Conservation (phyloP, 306 rosid genomes). For the Prunus salicina region DNA sequence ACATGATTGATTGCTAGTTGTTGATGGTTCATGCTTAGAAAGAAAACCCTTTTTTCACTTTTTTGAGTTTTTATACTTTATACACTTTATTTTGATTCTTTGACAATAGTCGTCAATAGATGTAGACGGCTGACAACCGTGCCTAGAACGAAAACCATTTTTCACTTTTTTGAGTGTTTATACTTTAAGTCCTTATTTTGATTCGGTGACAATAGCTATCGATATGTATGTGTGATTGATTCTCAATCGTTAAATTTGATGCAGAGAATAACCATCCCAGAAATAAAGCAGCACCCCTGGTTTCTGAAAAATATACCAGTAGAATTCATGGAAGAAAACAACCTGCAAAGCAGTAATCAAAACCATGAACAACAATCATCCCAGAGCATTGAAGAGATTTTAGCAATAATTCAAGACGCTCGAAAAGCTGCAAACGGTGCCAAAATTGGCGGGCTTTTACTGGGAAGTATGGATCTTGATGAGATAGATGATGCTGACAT, state of each 20-base stretch:
- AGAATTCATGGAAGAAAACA: constrained; percentile 60
- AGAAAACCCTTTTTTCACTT: not conserved
- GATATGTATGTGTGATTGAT: not conserved
- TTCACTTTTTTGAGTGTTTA: not conserved
- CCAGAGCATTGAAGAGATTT: constrained; percentile 60
- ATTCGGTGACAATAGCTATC: not conserved
- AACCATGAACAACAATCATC: constrained; percentile 23
- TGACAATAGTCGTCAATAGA: not conserved
- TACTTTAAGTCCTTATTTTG: not conserved
- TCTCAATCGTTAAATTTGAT: not conserved
- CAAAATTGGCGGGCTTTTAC: constrained; percentile 51
- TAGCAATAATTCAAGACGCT: constrained; percentile 77
- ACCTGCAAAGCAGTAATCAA: constrained; percentile 24
- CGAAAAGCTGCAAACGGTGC: constrained; percentile 52
- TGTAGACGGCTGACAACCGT: not conserved
- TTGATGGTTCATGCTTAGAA: not conserved
- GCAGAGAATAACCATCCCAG: constrained; percentile 89
- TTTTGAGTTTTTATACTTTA: not conserved
- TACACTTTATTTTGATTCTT: not conserved
- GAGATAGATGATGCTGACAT: constrained; percentile 80
- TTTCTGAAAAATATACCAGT: constrained; percentile 63
- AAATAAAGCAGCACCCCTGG: constrained; percentile 79
- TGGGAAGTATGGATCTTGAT: constrained; percentile 88
- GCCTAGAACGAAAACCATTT: too few species aligned
- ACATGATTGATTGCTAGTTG: not conserved